Evolutionary conservation across 179 eudicot species (phyloP), one percentile per base, ranked within the genome.

Genomic region (Silene noctiflora): DNA sequence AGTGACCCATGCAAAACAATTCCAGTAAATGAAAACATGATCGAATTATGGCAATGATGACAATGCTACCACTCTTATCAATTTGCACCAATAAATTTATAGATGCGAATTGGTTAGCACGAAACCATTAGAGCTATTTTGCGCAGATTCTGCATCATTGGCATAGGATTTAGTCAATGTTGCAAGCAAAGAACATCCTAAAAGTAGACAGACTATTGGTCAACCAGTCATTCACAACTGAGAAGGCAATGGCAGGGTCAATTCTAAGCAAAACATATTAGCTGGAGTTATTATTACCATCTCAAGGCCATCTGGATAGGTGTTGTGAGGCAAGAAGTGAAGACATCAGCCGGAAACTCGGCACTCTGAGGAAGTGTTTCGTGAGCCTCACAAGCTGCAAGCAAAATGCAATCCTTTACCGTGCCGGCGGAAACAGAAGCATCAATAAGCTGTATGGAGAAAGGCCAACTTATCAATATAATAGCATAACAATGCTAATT

Each of bases 301-400:
- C 97, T 86, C 81, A 96, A 81, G 31, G 98, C 98, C 96, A 91
- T 96, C 86, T 96, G 94, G 77, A 96, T 90, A 55, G 99, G 99
- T 22, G 99, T 96, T 33, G 98, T 96, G 73, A 96, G 96, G 84
- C 98, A 96, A 72, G 99, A 89, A 61, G 99, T 96, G 79, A 96
- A 96, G 59, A 91, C 89, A 80, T 96, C 99, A 74, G 98, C 99
- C 68, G 98, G 99, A 84, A 88, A 96, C 70, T 96, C 98, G 59
- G 89, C 92, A 88, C 97, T 93, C 82, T 90, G 98, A 51, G 99
- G 98, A 78, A 96, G 96, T 59, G 88, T 91, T 87, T 96, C 98
- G 74, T 91, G 99, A 73, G 98, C 97, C 82, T 93, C 99, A 85
- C 99, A 93, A 69, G 99, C 93, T 75, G 98, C 99, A 78, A 96